These are phyloP conservation scores for Talaromyces pinophilus DNA, from an alignment of 2,329 filamentous ascomycete genomes.

Conservation along the genomic window DNA sequence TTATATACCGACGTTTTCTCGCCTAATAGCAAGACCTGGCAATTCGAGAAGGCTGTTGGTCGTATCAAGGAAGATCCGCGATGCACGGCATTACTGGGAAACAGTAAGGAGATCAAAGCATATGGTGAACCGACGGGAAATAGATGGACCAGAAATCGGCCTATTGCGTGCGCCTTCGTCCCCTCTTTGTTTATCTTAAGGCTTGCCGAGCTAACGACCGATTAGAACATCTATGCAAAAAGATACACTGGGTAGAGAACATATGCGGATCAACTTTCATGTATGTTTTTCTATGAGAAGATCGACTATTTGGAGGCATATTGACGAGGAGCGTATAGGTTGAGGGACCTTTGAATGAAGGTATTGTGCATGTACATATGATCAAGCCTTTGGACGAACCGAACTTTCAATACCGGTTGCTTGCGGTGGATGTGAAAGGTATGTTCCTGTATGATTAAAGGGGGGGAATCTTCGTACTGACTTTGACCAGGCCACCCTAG, in stretches of 20 bases:
- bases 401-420: constrained; percentile 75
- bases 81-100: constrained; percentile 73
- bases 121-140: constrained; percentile 79
- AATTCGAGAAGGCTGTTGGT: constrained; percentile 85
- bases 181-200: background rate
- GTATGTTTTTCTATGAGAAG: constrained; percentile 48
- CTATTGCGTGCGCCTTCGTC: constrained; percentile 49
- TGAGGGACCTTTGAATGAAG: constrained; percentile 72
- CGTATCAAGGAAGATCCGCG: constrained; percentile 71
- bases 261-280: constrained; percentile 83
- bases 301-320: background rate
- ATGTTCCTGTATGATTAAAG: constrained; percentile 3
- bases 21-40: constrained; percentile 77
- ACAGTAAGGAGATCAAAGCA: constrained; percentile 72
- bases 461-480: background rate
- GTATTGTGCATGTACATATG: constrained; percentile 77
- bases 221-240: constrained; percentile 65
- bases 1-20: constrained; percentile 83
- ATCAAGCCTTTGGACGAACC: constrained; percentile 64
- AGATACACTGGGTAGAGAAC: constrained; percentile 74
- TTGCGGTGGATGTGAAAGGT: constrained; percentile 78
- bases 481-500: constrained; percentile 44
- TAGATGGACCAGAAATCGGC: constrained; percentile 71
- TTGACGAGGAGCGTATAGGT: constrained; percentile 53
- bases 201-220: background rate